Percentiles rank a stretch among this genome's conserved stretches.
These are phyloP conservation scores for Letharia lupina DNA, from an alignment of 495 filamentous ascomycete genomes.

Conservation along the genomic window DNA sequence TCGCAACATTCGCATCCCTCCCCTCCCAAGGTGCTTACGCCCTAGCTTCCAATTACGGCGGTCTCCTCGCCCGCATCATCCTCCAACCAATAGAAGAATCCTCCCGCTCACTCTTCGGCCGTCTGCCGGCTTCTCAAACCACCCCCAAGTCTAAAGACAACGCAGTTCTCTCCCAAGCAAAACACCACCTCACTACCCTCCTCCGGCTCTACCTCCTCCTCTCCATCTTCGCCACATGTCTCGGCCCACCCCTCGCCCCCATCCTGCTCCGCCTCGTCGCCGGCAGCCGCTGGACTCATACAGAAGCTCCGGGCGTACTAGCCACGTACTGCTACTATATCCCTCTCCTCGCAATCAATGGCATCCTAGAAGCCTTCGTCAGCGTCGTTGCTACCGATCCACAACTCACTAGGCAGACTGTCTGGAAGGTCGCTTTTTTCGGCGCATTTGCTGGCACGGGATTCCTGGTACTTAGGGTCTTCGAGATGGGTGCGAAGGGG, in stretches of 20 bases:
- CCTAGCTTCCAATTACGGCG: conserved; percentile 89
- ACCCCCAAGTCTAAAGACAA: conserved; percentile 24
- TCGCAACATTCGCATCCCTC: conserved; percentile 64
- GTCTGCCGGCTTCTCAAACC: conserved; percentile 46
- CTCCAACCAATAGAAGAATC: conserved; percentile 95
- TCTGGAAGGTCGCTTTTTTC: conserved; percentile 76
- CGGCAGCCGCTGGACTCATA: conserved; percentile 59
- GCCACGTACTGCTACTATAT: conserved; percentile 84
- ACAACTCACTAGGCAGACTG: conserved; percentile 64
- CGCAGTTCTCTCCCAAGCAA: conserved; percentile 15
- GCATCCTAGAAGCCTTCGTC: conserved; percentile 86
- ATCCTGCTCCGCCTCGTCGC: conserved; percentile 62
- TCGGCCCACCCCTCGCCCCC: conserved; percentile 67
- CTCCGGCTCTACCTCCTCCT: conserved; percentile 59
- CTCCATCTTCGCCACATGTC: conserved; percentile 51
- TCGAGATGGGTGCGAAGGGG: conserved; percentile 63
- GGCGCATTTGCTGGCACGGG: conserved; percentile 61
- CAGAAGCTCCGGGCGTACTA: conserved; percentile 59
- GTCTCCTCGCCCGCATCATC: conserved; percentile 77
- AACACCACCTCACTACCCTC: conserved; percentile 38
- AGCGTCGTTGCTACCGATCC: conserved; percentile 64
- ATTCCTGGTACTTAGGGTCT: conserved; percentile 57
- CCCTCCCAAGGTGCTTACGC: conserved; percentile 88
- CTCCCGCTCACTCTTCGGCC: conserved; percentile 76
- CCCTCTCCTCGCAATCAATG: conserved; percentile 84